Evolutionary conservation across 768 basidiomycete genomes (phyloP).

Genomic region (Wakefieldia striispora): DNA sequence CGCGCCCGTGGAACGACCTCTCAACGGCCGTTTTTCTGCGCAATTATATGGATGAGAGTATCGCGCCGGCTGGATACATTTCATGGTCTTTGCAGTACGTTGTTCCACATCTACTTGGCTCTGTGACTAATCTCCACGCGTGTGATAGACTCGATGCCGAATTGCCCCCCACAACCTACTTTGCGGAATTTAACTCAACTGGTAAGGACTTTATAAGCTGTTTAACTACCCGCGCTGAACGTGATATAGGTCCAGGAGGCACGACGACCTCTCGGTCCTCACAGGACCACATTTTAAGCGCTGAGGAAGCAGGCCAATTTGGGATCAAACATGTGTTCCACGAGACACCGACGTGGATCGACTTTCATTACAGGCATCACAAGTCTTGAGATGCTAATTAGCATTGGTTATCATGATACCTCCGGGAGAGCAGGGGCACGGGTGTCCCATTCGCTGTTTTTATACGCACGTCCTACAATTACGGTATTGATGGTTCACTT

Average conservation of each 20-base stretch:
- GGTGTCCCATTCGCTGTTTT: too few species aligned
- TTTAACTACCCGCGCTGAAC: background rate
- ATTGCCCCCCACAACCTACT: too few species aligned
- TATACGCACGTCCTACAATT: too few species aligned
- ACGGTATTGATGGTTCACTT: too few species aligned
- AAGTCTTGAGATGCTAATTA: too few species aligned
- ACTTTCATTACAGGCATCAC: slow-evolving; percentile 23
- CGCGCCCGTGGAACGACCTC: slow-evolving; percentile 61
- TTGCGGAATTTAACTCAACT: too few species aligned
- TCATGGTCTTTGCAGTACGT: slow-evolving; percentile 37
- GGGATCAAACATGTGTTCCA: slow-evolving; percentile 51
- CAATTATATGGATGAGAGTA: slow-evolving; percentile 30
- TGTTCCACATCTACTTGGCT: background rate
- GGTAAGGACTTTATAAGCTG: too few species aligned
- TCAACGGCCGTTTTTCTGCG: slow-evolving; percentile 50
- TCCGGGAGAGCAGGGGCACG: too few species aligned
- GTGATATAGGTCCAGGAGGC: slow-evolving; percentile 50
- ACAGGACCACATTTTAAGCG: slow-evolving; percentile 35
- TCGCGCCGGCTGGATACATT: slow-evolving; percentile 49
- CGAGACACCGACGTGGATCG: slow-evolving; percentile 54
- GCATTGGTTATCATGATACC: too few species aligned
- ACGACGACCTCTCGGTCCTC: slow-evolving; percentile 40
- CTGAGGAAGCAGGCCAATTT: slow-evolving; percentile 25
- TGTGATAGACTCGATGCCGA: too few species aligned
- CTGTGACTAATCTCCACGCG: too few species aligned